Base-by-base conservation (phyloP, 225 moss, liverwort and hornwort genomes). In the Marchantia polymorpha region DNA sequence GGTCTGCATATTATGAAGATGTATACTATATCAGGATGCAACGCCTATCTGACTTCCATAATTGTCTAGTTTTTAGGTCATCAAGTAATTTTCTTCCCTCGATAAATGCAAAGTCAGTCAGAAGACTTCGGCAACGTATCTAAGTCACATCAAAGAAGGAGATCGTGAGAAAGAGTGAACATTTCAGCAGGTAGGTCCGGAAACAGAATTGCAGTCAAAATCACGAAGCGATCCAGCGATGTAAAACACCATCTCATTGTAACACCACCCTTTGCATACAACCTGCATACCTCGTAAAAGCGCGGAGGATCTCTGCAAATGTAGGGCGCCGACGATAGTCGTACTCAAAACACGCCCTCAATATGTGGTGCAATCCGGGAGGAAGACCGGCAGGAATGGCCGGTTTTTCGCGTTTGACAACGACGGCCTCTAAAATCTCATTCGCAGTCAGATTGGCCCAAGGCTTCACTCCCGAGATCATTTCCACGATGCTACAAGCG, bases 261-360 rank as follows among this genome's bases (percentile, higher is more conserved):
- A 7, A 67, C 27, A 27, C 9, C 31, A 27, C 29, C 39, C 39
- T 10, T 5, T 17, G 19, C 23, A 27, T 11, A 12, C 23, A 13
- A 11, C 27, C 31, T 39, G 70, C 29, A 26, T 89, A 96, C 96
- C 88, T 87, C 73, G 77, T 47, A 73, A 96, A 92, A 19, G 89
- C 87, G 23, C 88, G 94, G 61, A 94, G 81, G 67, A 96, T 92
- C 82, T 94, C 94, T 56, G 86, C 83, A 14, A 94, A 90, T 29
- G 92, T 88, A 70, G 96, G 96, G 65, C 96, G 96, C 52, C 69
- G 89, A 59, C 91, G 83, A 71, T 94, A 94, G 81, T 96, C 96
- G 69, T 92, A 94, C 84, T 92, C 92, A 80, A 96, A 93, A 85
- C 96, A 94, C 26, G 86, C 87, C 81, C 83, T 89, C 82, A 96